Conservation (phyloP, 2,329 filamentous ascomycete genomes). For the Parafenestella ontariensis region DNA sequence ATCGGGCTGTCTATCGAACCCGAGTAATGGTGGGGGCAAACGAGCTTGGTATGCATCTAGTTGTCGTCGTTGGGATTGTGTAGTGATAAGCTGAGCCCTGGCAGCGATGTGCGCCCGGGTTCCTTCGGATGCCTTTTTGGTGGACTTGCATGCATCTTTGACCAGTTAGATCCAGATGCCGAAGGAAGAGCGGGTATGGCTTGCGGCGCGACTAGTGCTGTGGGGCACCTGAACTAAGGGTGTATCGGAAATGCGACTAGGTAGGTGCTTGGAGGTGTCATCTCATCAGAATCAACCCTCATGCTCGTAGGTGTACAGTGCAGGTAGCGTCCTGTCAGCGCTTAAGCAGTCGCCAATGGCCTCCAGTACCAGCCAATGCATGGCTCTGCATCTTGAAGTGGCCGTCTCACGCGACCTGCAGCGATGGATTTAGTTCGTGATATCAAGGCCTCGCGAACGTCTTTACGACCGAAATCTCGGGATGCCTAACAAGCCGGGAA, state of each 20-base stretch:
- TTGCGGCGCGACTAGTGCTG: background rate
- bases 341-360: background rate
- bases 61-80: background rate
- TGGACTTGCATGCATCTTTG: no score
- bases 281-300: background rate
- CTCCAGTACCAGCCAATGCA: background rate
- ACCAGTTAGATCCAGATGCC: conserved; percentile 2
- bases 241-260: background rate
- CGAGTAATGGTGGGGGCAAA: background rate
- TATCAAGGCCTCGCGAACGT: background rate
- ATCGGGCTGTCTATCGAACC: background rate
- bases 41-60: background rate
- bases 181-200: background rate
- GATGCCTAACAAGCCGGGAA: background rate
- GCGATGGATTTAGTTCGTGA: background rate
- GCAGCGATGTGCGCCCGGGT: background rate
- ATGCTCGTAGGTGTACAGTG: no score
- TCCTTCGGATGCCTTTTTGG: background rate
- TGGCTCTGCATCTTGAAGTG: background rate
- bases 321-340: background rate
- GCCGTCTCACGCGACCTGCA: background rate
- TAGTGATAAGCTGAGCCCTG: background rate
- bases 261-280: background rate
- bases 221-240: background rate
- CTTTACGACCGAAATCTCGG: background rate